Percentiles rank a stretch among this genome's conserved stretches.
phyloP scores from a whole-genome alignment of 805 yeast species.

The Barnettozyma siamensis region DNA sequence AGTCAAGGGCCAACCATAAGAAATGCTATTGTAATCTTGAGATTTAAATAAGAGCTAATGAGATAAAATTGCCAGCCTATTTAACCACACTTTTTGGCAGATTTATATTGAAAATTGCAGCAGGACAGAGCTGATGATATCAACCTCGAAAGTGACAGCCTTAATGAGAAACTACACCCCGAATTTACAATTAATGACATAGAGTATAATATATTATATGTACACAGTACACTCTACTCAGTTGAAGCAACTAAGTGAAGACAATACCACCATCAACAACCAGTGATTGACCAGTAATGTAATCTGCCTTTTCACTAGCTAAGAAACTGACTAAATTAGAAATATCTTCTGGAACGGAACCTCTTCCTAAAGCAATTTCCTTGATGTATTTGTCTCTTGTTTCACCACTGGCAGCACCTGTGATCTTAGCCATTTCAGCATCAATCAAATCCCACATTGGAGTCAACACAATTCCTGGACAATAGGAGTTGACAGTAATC shows the following conservation, averaged over 20 bases:
- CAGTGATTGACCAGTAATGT: slow-evolving; percentile 31
- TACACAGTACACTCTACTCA: background rate
- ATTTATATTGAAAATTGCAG: too few relatives aligned
- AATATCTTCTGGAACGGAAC: slow-evolving; percentile 31
- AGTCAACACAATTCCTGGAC: slow-evolving; percentile 34
- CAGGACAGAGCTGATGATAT: too few relatives aligned
- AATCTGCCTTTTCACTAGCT: slow-evolving; percentile 31
- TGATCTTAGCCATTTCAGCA: slow-evolving; percentile 20
- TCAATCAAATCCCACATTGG: slow-evolving; percentile 32
- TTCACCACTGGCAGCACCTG: slow-evolving; percentile 26
- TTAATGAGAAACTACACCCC: too few relatives aligned
- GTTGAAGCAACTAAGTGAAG: slow-evolving; percentile 4
- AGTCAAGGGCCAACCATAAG: too few relatives aligned
- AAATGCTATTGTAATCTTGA: too few relatives aligned
- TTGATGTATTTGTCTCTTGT: slow-evolving; percentile 22
- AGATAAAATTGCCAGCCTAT: too few relatives aligned
- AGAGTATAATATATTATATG: too few relatives aligned
- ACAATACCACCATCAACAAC: slow-evolving; percentile 34
- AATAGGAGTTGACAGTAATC: slow-evolving; percentile 31
- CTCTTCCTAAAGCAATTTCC: slow-evolving; percentile 30
- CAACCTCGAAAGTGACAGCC: too few relatives aligned
- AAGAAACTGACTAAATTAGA: slow-evolving; percentile 32
- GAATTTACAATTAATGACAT: too few relatives aligned
- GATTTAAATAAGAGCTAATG: too few relatives aligned
- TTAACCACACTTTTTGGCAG: too few relatives aligned